phyloP scores from a whole-genome alignment of 331 rosid species.

The Arachis monticola region DNA sequence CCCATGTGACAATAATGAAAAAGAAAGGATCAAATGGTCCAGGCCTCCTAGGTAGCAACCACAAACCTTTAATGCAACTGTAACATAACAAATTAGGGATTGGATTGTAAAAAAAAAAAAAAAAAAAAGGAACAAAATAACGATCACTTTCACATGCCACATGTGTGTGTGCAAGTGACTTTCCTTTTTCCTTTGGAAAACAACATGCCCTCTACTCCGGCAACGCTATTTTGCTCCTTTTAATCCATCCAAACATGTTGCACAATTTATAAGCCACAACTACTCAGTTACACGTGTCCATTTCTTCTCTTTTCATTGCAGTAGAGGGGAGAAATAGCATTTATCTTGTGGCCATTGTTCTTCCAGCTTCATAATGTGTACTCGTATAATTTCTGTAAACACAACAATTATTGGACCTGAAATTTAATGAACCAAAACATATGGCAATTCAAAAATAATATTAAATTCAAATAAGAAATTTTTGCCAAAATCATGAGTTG shows the following conservation, averaged over 20 bases:
- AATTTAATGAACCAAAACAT: conserved; percentile 16
- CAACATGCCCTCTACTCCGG: conserved; percentile 41
- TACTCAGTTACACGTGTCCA: conserved; percentile 54
- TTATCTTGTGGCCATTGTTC: conserved; percentile 36
- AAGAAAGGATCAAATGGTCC: conserved; percentile 43
- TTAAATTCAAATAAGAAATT: no score
- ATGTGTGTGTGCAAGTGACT: conserved; percentile 39
- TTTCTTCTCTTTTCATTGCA: conserved; percentile 3
- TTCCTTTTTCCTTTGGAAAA: conserved; percentile 46
- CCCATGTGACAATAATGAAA: conserved; percentile 27
- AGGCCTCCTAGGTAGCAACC: conserved; percentile 44
- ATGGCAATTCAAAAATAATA: not conserved
- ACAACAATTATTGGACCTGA: conserved; percentile 25
- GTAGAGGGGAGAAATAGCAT: not conserved
- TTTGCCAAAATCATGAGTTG: no score
- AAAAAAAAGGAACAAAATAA: no score
- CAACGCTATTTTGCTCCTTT: conserved; percentile 37
- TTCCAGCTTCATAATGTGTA: not conserved
- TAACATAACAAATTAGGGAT: conserved; percentile 19
- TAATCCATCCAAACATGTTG: conserved; percentile 41
- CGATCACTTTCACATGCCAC: conserved; percentile 51
- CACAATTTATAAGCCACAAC: conserved; percentile 51
- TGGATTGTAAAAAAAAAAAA: conserved; percentile 22
- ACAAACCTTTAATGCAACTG: conserved; percentile 50
- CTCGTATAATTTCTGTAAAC: conserved; percentile 18